Base-by-base conservation (phyloP, 495 filamentous ascomycete species). In the Chaetomidium leptoderma region DNA sequence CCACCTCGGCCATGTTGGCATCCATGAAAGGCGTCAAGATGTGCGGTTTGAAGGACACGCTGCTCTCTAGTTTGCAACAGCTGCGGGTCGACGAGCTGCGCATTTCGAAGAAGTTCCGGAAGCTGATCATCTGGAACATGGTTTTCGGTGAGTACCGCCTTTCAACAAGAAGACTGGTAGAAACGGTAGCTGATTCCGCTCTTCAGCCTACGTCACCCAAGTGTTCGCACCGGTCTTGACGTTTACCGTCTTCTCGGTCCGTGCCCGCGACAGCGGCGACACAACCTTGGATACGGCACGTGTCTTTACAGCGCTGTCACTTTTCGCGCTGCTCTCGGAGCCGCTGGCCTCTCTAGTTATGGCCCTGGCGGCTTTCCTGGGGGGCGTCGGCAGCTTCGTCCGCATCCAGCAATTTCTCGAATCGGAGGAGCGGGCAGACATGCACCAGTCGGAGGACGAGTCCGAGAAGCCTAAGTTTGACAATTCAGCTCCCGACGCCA, bases 11-110 rank as follows among this genome's bases (percentile, higher is more conserved):
- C 2, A 83, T 85, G 74, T 69, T 86, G 6, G 70, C 76, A 2
- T 76, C 80, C 0, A 85, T 86, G 74, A 84, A 85, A 58, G 78
- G 79, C 21, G 73, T 87, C 50, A 86, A 85, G 61, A 83, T 86
- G 75, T 78, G 78, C 10, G 83, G 82, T 4, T 66, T 86, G 32
- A 75, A 74, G 4, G 61, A 76, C 19, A 66, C 66, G 2, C 62
- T 83, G 13, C 63, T 70, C 16, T 45, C 66, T 21, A 73, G 66
- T 33, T 53, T 86, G 10, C 81, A 87, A 49, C 67, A 74, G n/a
- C 62, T 86, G 30, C 77, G 82, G 9, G 67, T 82, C 14, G 73
- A 82, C 42, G 84, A 88, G 61, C 33, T 86, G 13, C 66, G 72
- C 7, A 82, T 84, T 48, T 83, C 82, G 0, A 81, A 77, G 58